Percentiles rank a stretch among this genome's conserved stretches.
Conservation (phyloP, 805 yeast species). For the Wickerhamomyces chambardii region DNA sequence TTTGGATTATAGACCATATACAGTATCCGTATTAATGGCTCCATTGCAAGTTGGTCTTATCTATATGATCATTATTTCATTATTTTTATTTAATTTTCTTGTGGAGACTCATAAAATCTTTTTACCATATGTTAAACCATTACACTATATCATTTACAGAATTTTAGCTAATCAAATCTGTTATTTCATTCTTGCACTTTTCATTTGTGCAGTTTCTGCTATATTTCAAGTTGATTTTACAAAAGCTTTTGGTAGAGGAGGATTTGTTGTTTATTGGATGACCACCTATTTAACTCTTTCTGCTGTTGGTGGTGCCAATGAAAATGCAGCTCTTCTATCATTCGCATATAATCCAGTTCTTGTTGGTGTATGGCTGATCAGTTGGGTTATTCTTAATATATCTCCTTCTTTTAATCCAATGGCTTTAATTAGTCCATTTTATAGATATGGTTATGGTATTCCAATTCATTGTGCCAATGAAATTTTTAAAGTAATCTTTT, state of each 20-base stretch:
- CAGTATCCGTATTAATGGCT: conserved; percentile 43
- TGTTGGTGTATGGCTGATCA: conserved; percentile 63
- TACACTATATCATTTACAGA: conserved; percentile 44
- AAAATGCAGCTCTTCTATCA: conserved; percentile 45
- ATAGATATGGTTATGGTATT: conserved; percentile 55
- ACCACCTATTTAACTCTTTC: conserved; percentile 57
- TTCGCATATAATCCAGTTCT: conserved; percentile 50
- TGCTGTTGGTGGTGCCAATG: conserved; percentile 72
- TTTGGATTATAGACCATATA: conserved; percentile 41
- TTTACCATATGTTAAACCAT: conserved; percentile 33
- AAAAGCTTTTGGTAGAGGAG: conserved; percentile 51
- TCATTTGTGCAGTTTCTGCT: conserved; percentile 49
- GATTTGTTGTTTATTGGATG: conserved; percentile 73
- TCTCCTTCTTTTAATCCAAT: conserved; percentile 63
- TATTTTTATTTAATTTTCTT: conserved; percentile 60
- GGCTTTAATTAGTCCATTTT: conserved; percentile 48
- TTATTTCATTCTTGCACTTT: conserved; percentile 48
- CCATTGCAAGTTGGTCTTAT: conserved; percentile 73
- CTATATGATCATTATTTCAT: conserved; percentile 61
- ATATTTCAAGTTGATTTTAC: conserved; percentile 61
- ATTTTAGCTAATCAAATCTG: conserved; percentile 38
- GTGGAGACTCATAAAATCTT: conserved; percentile 40
- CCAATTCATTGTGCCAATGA: conserved; percentile 65
- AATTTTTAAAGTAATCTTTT: conserved; percentile 48
- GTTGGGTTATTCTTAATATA: conserved; percentile 62